Conservation (phyloP, 345 rosid species). For the Corymbia maculata region DNA sequence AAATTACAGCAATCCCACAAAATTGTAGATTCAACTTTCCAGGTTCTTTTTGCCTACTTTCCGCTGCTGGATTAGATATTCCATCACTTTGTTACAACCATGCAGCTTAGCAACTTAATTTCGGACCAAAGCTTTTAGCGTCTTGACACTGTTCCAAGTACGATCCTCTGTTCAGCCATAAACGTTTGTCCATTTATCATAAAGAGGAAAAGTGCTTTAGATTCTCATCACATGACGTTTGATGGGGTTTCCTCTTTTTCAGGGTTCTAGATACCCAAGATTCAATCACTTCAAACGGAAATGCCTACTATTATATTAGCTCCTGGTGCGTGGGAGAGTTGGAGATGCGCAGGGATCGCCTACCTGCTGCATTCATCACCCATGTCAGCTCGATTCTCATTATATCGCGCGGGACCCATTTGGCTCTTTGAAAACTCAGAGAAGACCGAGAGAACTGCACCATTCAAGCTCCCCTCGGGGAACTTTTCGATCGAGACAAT, state of each 20-base stretch:
- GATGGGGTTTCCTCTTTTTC: not conserved
- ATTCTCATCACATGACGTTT: not conserved
- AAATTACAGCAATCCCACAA: not conserved
- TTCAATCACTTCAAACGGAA: not conserved
- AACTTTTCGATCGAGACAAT: not conserved
- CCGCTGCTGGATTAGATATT: not conserved
- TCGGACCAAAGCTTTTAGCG: not conserved
- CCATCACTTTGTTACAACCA: not conserved
- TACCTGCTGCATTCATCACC: not conserved
- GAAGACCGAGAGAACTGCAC: not conserved
- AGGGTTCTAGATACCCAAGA: not conserved
- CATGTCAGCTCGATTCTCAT: not conserved
- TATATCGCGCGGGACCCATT: not conserved
- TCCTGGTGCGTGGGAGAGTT: not conserved
- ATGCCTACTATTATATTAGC: not conserved
- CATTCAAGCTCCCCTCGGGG: not conserved
- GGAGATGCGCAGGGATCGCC: not conserved
- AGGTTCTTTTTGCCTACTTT: not conserved
- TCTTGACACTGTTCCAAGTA: not conserved
- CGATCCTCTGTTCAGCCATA: not conserved
- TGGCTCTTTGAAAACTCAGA: not conserved
- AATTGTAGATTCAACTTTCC: not conserved
- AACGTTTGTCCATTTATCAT: not conserved
- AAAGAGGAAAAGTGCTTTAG: not conserved
- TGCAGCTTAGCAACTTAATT: not conserved